Base-by-base conservation (phyloP, 2,329 filamentous ascomycete genomes). In the Cercospora nicotianae region DNA sequence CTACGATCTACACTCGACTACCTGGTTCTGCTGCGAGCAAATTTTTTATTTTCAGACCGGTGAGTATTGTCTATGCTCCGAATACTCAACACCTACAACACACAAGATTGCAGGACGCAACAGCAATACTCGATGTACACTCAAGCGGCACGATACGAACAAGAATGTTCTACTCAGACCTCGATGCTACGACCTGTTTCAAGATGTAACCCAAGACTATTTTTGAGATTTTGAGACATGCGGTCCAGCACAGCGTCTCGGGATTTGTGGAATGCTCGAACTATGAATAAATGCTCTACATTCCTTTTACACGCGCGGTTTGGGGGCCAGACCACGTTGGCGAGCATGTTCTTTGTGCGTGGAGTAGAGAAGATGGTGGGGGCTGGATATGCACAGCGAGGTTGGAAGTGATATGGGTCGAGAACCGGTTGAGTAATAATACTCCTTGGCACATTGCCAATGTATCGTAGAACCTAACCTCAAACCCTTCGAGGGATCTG, bases 221-320 rank as follows among this genome's bases (percentile, higher is more conserved):
- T 36, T 36, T 12, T 20, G 55, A 30, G 7, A 4, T 42, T 42
- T 42, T 31, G 53, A 57, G 23, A 30, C 53, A n/a, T 57, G 53
- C 9, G 23, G 20, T 18, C 23, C 53, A 57, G 53, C 59, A 60
- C 3, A 28, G 3, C 6, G 58, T 7, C 58, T 16, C 30, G 39
- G 59, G 23, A 45, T 26, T 7, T 42, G 23, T 39, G 28, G 57
- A 61, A 42, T 61, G 33, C 59, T 61, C 7, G 58, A 45, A 33
- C 8, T 6, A 45, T n/a, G 61, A 63, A 63, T 63, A 63, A 30
- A 18, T 31, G 6, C 5, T 39, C 33, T 23, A 33, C 45, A 63
- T 63, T 63, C 61, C 61, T 48, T 48, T 28, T 12, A 28, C 20
- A 28, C 60, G 53, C 60, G 60, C 53, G 60, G 60, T n/a, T 26